Conservation (phyloP, 208 protist species). For the Porcisia hertigi region DNA sequence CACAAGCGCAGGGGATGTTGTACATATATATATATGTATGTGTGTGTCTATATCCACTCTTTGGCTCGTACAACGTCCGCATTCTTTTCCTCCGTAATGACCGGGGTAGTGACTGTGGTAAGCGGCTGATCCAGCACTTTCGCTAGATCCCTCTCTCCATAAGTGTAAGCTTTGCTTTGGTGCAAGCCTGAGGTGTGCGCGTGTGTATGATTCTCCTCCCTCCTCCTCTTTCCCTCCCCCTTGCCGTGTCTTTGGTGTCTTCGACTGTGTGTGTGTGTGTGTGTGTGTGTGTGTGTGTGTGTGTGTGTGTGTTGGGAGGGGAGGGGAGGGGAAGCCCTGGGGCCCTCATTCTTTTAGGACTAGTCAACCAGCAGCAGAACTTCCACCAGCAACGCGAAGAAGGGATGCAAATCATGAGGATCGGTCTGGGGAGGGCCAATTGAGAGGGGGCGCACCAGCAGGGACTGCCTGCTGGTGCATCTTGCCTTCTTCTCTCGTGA, state of each 20-base stretch:
- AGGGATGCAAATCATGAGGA: not conserved
- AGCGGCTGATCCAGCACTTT: not conserved
- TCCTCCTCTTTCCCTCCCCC: conserved; percentile 4
- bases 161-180: not conserved
- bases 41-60: not conserved
- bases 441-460: not conserved
- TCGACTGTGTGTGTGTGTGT: not conserved
- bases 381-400: not conserved
- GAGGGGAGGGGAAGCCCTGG: not conserved
- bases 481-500: not conserved
- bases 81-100: not conserved
- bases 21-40: too few relatives aligned
- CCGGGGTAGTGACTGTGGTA: not conserved
- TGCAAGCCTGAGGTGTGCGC: not conserved
- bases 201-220: not conserved
- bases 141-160: too few relatives aligned
- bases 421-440: not conserved
- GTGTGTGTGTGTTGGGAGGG: conserved; percentile 17
- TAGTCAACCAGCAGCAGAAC: too few relatives aligned
- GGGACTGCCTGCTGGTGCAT: not conserved
- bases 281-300: conserved; percentile 30
- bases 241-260: not conserved
- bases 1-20: too few relatives aligned
- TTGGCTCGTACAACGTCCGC: not conserved
- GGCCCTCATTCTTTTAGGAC: not conserved